A percentile compares a stretch with the other conserved stretches of the same genome.
Evolutionary conservation across 176 grass and related monocot species (phyloP).

Genomic region (Carex cristatella): DNA sequence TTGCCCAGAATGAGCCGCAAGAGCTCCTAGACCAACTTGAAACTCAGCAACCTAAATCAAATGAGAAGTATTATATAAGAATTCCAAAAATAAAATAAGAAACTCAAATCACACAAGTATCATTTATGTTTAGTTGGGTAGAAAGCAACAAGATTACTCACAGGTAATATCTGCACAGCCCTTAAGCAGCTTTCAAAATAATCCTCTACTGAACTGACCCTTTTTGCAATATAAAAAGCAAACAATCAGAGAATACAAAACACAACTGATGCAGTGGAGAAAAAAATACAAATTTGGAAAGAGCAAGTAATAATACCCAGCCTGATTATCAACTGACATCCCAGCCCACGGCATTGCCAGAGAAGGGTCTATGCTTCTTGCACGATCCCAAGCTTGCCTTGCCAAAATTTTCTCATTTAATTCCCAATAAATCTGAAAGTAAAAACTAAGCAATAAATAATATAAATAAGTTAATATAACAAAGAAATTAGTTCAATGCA

Average conservation of each 20-base stretch:
- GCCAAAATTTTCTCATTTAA: slow-evolving; percentile 70
- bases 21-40: slow-evolving; percentile 84
- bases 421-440: slow-evolving; percentile 70
- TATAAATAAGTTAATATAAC: slow-evolving; percentile 22
- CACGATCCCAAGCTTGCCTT: slow-evolving; percentile 79
- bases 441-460: slow-evolving; percentile 25
- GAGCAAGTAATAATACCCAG: slow-evolving; percentile 8
- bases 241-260: slow-evolving; percentile 27
- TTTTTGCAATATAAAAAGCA: slow-evolving; percentile 32
- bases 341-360: slow-evolving; percentile 95
- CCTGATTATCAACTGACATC: slow-evolving; percentile 58
- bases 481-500: slow-evolving; percentile 10
- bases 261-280: not conserved
- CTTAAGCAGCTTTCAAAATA: slow-evolving; percentile 86
- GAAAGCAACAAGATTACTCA: slow-evolving; percentile 39
- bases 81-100: slow-evolving; percentile 8
- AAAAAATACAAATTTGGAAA: not conserved
- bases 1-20: slow-evolving; percentile 59
- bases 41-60: slow-evolving; percentile 62
- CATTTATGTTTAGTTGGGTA: slow-evolving; percentile 4
- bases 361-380: slow-evolving; percentile 92
- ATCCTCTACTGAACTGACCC: slow-evolving; percentile 44
- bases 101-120: not conserved
- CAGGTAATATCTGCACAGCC: slow-evolving; percentile 87
- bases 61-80: not conserved